Conservation (phyloP, 2,329 filamentous ascomycete genomes). For the Neobulgaria alba region DNA sequence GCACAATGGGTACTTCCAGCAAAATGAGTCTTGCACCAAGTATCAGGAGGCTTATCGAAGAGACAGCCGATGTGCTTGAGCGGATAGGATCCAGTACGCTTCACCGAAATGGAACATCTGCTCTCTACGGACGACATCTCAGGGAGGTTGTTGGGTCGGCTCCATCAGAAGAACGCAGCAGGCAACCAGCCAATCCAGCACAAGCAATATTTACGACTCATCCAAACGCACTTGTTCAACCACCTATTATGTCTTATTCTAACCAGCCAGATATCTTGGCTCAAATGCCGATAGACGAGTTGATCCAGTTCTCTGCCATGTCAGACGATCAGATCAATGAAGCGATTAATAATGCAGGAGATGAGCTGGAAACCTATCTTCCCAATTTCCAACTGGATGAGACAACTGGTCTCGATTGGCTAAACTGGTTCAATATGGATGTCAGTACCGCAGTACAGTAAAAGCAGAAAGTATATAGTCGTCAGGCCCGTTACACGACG, state of each 20-base stretch:
- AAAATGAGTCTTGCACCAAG: constrained; percentile 51
- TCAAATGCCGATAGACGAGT: constrained; percentile 28
- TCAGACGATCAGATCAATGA: constrained; percentile 61
- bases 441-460: no score
- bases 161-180: constrained; percentile 2
- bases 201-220: no score
- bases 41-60: constrained; percentile 55
- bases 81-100: constrained; percentile 57
- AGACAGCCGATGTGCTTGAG: constrained; percentile 60
- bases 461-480: no score
- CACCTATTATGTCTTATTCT: constrained; percentile 3
- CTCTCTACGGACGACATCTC: constrained; percentile 48
- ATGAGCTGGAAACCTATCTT: constrained; percentile 40
- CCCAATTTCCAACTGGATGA: constrained; percentile 21
- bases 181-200: constrained; percentile 3
- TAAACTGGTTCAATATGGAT: constrained; percentile 26
- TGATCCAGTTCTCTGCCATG: constrained; percentile 59
- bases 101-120: constrained; percentile 59
- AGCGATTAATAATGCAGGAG: constrained; percentile 53
- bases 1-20: constrained; percentile 47
- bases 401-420: constrained; percentile 23
- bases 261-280: constrained; percentile 4
- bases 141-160: constrained; percentile 31
- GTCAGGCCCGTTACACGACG: no score
- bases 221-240: constrained; percentile 2